Evolutionary conservation across 306 rosid genomes (phyloP).

Genomic region (Corylus heterophylla): DNA sequence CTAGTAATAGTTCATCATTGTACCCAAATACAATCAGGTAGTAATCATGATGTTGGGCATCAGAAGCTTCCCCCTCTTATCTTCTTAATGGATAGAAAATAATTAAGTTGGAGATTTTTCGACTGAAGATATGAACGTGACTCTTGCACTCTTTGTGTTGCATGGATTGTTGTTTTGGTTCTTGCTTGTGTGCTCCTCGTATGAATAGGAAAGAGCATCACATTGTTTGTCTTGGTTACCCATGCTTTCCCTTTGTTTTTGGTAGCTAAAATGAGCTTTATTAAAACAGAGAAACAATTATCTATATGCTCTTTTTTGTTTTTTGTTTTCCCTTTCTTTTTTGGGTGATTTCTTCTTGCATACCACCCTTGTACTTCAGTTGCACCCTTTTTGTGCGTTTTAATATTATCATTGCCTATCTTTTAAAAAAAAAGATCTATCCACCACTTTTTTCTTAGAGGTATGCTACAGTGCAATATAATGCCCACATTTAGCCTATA

Average conservation of each 20-base stretch:
- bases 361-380: too few species aligned
- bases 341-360: too few species aligned
- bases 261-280: not conserved
- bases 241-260: not conserved
- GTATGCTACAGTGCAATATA: too few species aligned
- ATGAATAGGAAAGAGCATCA: not conserved
- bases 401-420: too few species aligned
- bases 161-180: not conserved
- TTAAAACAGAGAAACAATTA: not conserved
- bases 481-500: too few species aligned
- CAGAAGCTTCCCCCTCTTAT: not conserved
- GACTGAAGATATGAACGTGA: not conserved
- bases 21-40: not conserved
- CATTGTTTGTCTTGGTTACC: not conserved
- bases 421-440: too few species aligned
- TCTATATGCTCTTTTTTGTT: too few species aligned
- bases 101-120: not conserved
- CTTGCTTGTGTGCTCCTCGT: not conserved
- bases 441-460: too few species aligned
- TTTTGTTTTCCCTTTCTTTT: too few species aligned
- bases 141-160: not conserved
- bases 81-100: not conserved
- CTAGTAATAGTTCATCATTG: not conserved
- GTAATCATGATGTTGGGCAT: not conserved
- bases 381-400: too few species aligned